phyloP scores from a whole-genome alignment of 768 basidiomycete genomes.

The Rhodotorula babjevae region DNA sequence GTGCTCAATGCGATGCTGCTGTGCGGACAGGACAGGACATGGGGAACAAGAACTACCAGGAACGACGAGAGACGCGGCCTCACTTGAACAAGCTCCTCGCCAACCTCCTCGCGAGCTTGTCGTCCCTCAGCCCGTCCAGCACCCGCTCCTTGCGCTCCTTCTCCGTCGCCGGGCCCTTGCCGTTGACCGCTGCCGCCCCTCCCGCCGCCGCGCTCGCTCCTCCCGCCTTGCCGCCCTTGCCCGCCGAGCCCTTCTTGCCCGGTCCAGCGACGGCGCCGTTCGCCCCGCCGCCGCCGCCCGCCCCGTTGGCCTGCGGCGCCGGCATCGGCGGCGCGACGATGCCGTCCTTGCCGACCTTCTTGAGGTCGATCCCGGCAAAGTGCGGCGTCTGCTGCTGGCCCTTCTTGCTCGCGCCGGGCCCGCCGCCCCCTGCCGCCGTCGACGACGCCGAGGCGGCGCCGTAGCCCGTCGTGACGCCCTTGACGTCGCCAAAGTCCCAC shows the following conservation, averaged over 20 bases:
- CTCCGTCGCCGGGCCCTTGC: background rate
- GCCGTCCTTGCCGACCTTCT: constrained; percentile 33
- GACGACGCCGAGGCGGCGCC: background rate
- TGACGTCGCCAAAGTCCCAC: constrained; percentile 35
- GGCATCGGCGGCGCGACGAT: constrained; percentile 33
- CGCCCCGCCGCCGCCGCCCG: background rate
- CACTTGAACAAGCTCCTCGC: constrained; percentile 30
- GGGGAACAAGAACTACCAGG: no score
- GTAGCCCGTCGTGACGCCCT: constrained; percentile 27
- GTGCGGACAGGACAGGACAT: no score
- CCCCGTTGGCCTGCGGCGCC: background rate
- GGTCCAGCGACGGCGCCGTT: background rate
- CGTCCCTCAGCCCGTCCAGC: constrained; percentile 27
- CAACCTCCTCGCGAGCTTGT: constrained; percentile 26
- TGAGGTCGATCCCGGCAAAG: constrained; percentile 31
- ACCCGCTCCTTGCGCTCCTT: constrained; percentile 23
- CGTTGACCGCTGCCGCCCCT: no score
- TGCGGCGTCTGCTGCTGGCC: background rate
- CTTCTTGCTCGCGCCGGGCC: background rate
- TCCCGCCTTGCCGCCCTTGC: no score
- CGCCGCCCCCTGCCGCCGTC: background rate
- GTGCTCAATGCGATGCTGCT: no score
- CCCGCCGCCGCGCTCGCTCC: no score
- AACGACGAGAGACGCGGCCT: background rate
- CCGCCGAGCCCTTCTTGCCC: background rate